These are phyloP conservation scores for Cutaneotrichosporon arboriforme DNA, from an alignment of 1,284 basidiomycete species.

Conservation along the genomic window DNA sequence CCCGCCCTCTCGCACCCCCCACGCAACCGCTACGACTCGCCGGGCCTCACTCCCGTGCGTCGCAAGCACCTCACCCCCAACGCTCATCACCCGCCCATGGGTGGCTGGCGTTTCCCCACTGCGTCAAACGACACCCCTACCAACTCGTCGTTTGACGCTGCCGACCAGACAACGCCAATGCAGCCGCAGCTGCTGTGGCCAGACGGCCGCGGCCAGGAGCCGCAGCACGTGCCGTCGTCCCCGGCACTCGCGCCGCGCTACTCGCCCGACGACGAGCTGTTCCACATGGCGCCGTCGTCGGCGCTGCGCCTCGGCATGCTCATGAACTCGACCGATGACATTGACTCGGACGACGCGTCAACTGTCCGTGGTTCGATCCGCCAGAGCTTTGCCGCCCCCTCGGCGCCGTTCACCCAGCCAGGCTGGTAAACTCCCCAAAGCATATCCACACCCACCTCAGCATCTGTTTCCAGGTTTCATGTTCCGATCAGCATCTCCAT, in stretches of 20 bases:
- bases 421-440: conserved; percentile 8
- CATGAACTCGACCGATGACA: conserved; percentile 26
- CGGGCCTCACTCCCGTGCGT: conserved; percentile 21
- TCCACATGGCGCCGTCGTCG: conserved; percentile 27
- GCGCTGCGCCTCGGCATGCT: conserved; percentile 38
- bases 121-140: conserved; percentile 14
- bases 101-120: conserved; percentile 39
- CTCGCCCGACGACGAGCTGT: conserved; percentile 3
- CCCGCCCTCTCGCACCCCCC: conserved; percentile 21
- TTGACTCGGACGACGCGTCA: conserved; percentile 20
- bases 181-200: conserved; percentile 10
- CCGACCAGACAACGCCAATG: conserved; percentile 3
- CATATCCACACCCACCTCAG: neutral
- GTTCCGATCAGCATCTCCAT: too few relatives aligned
- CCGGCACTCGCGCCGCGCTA: neutral
- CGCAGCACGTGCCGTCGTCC: neutral
- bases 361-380: conserved; percentile 13
- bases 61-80: conserved; percentile 26
- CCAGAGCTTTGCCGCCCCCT: conserved; percentile 6
- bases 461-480: too few relatives aligned
- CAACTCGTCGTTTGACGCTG: neutral
- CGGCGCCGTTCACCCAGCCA: conserved; percentile 11
- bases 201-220: neutral
- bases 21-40: conserved; percentile 20
- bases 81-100: conserved; percentile 34